Evolutionary conservation across 139 green algal species (phyloP).

Genomic region (Chlorokybus atmophyticus): DNA sequence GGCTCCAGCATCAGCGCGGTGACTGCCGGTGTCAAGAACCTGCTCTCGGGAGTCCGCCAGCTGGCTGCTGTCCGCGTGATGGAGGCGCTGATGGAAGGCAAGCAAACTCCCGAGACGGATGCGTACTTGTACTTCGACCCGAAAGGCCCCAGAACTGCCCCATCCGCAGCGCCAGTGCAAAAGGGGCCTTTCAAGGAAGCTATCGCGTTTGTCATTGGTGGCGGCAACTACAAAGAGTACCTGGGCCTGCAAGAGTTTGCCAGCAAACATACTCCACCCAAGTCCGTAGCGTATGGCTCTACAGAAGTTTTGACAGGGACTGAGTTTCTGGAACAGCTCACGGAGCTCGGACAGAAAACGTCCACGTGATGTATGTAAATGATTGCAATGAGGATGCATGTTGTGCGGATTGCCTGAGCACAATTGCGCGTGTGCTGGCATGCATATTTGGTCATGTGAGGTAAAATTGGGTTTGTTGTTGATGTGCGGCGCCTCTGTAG

Average conservation of each 20-base stretch:
- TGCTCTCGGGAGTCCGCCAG: constrained; percentile 52
- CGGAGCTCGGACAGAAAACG: constrained; percentile 54
- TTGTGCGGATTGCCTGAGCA: too few species aligned
- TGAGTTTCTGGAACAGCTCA: constrained; percentile 62
- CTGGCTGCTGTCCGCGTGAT: constrained; percentile 68
- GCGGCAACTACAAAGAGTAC: constrained; percentile 89
- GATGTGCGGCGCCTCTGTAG: too few species aligned
- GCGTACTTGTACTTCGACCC: constrained; percentile 71
- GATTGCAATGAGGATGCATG: too few species aligned
- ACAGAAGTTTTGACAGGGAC: constrained; percentile 74
- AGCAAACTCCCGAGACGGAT: constrained; percentile 32
- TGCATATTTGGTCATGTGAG: too few species aligned
- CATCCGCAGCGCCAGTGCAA: constrained; percentile 24
- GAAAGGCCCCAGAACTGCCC: constrained; percentile 40
- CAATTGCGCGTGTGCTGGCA: too few species aligned
- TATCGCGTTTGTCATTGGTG: constrained; percentile 94
- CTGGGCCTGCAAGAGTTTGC: constrained; percentile 57
- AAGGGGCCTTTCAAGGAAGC: constrained; percentile 54
- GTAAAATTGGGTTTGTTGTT: too few species aligned
- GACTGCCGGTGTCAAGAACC: constrained; percentile 82
- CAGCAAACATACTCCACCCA: constrained; percentile 10
- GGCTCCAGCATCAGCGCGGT: constrained; percentile 51
- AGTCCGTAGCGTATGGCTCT: constrained; percentile 73
- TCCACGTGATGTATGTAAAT: too few species aligned
- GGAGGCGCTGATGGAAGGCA: constrained; percentile 78